A percentile compares a stretch with the other conserved stretches of the same genome.
Evolutionary conservation across 164 flowering plant species (phyloP).

Genomic region (Malania oleifera): DNA sequence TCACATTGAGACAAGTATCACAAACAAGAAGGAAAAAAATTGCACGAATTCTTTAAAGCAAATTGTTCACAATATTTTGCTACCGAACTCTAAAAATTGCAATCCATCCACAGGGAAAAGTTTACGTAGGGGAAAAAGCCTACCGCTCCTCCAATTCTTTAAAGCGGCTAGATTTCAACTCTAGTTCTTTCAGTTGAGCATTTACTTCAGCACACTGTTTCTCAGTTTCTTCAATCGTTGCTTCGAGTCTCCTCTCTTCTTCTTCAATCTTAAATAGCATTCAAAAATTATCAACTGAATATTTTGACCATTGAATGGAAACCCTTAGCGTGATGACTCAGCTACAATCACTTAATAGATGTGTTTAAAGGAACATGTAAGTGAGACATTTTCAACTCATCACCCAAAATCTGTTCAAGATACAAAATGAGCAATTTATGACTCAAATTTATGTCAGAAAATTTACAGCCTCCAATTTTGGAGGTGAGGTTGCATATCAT

Average conservation of each 20-base stretch:
- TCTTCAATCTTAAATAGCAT: constrained; percentile 68
- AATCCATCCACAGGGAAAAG: background rate
- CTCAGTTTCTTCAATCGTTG: constrained; percentile 81
- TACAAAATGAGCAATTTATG: constrained; percentile 3
- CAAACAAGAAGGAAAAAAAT: background rate
- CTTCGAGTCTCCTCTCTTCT: constrained; percentile 88
- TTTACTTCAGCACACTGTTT: constrained; percentile 70
- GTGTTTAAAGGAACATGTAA: too few species aligned
- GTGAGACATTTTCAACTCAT: too few species aligned
- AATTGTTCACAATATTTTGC: background rate
- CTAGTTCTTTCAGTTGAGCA: constrained; percentile 73
- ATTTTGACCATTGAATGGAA: background rate
- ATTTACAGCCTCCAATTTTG: too few species aligned
- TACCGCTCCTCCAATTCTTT: constrained; percentile 92
- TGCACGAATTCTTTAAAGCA: background rate
- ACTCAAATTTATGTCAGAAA: background rate
- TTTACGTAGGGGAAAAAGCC: constrained; percentile 10
- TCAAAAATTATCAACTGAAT: background rate
- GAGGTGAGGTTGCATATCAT: too few species aligned
- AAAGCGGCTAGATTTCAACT: constrained; percentile 69
- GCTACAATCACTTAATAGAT: background rate
- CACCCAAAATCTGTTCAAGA: too few species aligned
- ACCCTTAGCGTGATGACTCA: background rate
- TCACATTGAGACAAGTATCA: constrained; percentile 10
- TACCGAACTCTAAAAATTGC: background rate